Percentiles rank a stretch among this genome's conserved stretches.
phyloP scores from a whole-genome alignment of 257 asterid genomes.

The Voacanga thouarsii region DNA sequence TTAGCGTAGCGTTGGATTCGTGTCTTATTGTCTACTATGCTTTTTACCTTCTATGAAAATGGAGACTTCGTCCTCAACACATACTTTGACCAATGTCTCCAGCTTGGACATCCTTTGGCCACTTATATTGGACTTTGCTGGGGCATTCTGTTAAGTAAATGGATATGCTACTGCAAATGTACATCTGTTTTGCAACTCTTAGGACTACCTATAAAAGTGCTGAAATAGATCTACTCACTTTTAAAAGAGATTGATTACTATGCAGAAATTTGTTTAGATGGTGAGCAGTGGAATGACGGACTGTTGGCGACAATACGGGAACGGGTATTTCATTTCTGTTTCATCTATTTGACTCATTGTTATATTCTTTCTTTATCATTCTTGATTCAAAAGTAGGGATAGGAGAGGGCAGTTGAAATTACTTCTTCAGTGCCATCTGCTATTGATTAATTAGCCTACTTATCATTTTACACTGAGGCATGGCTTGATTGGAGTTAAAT shows the following conservation, averaged over 20 bases:
- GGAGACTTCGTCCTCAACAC: not conserved
- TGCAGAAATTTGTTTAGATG: constrained; percentile 84
- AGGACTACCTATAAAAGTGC: not conserved
- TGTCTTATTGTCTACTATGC: not conserved
- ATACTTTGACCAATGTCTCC: not conserved
- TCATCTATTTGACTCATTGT: not conserved
- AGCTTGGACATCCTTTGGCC: not conserved
- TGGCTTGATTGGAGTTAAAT: too few species aligned
- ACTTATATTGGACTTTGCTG: not conserved
- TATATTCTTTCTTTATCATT: not conserved
- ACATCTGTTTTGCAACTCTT: not conserved
- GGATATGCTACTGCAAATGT: not conserved
- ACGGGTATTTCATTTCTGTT: constrained; percentile 50
- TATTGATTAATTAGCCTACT: not conserved
- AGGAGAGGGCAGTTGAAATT: not conserved
- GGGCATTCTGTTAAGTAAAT: not conserved
- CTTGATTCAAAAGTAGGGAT: not conserved
- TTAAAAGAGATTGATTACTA: not conserved
- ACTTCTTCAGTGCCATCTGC: not conserved
- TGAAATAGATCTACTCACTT: not conserved
- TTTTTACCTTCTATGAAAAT: not conserved
- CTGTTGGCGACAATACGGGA: constrained; percentile 88
- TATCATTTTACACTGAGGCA: not conserved
- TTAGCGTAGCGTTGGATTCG: not conserved
- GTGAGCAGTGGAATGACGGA: constrained; percentile 99